Evolutionary conservation across 352 stramenopile species (phyloP).

Genomic region (Phytophthora litchii): DNA sequence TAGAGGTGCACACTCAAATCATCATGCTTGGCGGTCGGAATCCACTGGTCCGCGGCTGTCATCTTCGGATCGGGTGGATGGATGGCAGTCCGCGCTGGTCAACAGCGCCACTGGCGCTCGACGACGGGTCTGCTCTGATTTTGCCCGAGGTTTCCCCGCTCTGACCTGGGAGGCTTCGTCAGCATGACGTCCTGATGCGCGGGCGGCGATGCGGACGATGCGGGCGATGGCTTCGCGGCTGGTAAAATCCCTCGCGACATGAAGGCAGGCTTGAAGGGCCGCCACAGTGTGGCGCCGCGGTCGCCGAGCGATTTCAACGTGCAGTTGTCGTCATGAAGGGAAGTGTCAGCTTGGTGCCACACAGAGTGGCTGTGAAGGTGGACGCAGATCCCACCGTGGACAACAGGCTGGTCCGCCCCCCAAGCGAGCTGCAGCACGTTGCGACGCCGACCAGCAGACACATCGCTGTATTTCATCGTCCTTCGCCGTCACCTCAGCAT

Average conservation of each 20-base stretch:
- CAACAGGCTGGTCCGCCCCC: conserved; percentile 15
- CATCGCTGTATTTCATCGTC: conserved; percentile 23
- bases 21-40: conserved; percentile 11
- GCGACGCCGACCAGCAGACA: conserved; percentile 5
- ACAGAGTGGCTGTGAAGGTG: neutral
- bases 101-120: neutral
- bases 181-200: conserved; percentile 1
- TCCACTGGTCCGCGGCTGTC: conserved; percentile 6
- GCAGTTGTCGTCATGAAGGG: too few relatives aligned
- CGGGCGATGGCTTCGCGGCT: neutral
- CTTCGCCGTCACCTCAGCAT: conserved; percentile 24
- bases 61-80: neutral
- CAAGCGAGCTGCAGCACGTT: conserved; percentile 3
- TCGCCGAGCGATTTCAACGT: conserved; percentile 17
- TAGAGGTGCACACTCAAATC: conserved; percentile 24
- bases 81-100: conserved; percentile 2
- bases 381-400: conserved; percentile 20
- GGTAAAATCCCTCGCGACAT: conserved; percentile 33
- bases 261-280: conserved; percentile 21
- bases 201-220: neutral
- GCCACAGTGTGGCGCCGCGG: conserved; percentile 1
- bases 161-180: neutral
- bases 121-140: neutral
- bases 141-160: too few relatives aligned
- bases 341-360: too few relatives aligned